Conservation (phyloP, 805 yeast genomes). For the Maudiozyma bulderi region DNA sequence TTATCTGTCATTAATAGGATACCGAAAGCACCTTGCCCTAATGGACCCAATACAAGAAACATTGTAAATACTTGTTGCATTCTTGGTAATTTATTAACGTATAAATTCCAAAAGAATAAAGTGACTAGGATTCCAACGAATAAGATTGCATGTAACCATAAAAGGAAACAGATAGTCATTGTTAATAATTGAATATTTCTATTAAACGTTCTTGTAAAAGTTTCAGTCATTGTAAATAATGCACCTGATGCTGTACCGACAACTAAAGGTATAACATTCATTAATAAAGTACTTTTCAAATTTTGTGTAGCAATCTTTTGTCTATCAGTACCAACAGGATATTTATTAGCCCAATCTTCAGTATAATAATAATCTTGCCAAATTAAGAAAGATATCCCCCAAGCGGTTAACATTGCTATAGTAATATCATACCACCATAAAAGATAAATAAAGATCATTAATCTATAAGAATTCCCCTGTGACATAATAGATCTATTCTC, state of each 20-base stretch:
- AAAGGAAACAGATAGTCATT: conserved; percentile 42
- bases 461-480: conserved; percentile 16
- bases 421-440: conserved; percentile 68
- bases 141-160: conserved; percentile 62
- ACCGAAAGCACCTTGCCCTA: conserved; percentile 79
- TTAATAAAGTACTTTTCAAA: conserved; percentile 48
- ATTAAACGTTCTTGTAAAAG: conserved; percentile 36
- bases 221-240: conserved; percentile 32
- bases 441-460: conserved; percentile 45
- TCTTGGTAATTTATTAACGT: conserved; percentile 50
- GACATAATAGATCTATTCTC: conserved; percentile 2
- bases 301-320: conserved; percentile 27
- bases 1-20: conserved; percentile 46
- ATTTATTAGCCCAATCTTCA: conserved; percentile 7
- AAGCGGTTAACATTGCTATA: conserved; percentile 48
- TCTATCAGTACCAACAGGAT: conserved; percentile 5
- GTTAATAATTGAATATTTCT: conserved; percentile 37
- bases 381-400: conserved; percentile 49
- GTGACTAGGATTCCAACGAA: conserved; percentile 48
- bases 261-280: conserved; percentile 74
- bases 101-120: conserved; percentile 50
- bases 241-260: conserved; percentile 71
- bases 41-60: conserved; percentile 72
- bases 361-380: conserved; percentile 28
- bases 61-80: conserved; percentile 48